These are phyloP conservation scores for Nepenthes mirabilis DNA, from an alignment of 148 eudicot species.

Conservation along the genomic window DNA sequence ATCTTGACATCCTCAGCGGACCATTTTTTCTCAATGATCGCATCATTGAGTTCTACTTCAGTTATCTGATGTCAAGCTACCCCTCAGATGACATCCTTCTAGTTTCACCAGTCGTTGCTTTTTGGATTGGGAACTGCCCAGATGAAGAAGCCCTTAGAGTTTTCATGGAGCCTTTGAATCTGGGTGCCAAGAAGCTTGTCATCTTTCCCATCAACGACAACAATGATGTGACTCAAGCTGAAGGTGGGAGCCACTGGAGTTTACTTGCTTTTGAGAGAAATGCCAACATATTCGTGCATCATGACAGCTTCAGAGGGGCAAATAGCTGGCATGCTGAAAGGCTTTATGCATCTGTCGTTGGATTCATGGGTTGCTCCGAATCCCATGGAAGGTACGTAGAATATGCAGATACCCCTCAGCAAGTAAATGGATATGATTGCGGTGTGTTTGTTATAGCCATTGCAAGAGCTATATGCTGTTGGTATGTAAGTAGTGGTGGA, in stretches of 20 bases:
- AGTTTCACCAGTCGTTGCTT: slow-evolving; percentile 71
- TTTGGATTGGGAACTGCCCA: slow-evolving; percentile 74
- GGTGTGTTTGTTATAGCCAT: slow-evolving; percentile 68
- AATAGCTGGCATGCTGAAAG: slow-evolving; percentile 32
- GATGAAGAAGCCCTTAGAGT: slow-evolving; percentile 36
- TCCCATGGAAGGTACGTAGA: slow-evolving; percentile 27
- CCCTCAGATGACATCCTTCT: slow-evolving; percentile 49
- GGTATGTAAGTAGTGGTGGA: slow-evolving; percentile 28
- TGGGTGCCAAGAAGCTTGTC: slow-evolving; percentile 33
- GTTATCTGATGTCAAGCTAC: slow-evolving; percentile 41
- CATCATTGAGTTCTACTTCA: slow-evolving; percentile 76
- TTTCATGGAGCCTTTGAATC: slow-evolving; percentile 53
- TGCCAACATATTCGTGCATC: slow-evolving; percentile 57
- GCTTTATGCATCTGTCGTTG: slow-evolving; percentile 32
- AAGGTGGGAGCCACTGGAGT: slow-evolving; percentile 91
- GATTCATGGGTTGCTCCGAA: slow-evolving; percentile 17
- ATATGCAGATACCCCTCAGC: slow-evolving; percentile 40
- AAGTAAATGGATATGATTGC: slow-evolving; percentile 74
- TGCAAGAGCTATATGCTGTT: slow-evolving; percentile 49
- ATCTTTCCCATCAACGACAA: slow-evolving; percentile 75
- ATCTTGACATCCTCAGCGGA: slow-evolving; percentile 65
- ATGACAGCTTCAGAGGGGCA: slow-evolving; percentile 44
- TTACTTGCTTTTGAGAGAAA: slow-evolving; percentile 49
- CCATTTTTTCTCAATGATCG: slow-evolving; percentile 71
- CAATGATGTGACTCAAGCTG: slow-evolving; percentile 36